Base-by-base conservation (phyloP, 129 eudicot genomes). In the Flaveria ramosissima region DNA sequence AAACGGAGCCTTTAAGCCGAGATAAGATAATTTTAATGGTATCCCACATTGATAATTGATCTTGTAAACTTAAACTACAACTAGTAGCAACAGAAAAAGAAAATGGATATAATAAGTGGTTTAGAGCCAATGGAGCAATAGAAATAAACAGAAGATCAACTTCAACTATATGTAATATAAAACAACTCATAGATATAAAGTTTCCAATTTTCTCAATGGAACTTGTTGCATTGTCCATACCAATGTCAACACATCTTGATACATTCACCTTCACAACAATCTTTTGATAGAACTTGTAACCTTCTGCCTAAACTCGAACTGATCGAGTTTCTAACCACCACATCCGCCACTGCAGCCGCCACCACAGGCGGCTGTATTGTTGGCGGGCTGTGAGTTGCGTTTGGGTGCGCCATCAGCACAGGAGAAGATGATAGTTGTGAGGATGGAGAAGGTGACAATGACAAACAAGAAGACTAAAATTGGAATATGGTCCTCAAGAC, bases 301-400 rank as follows among this genome's bases (percentile, higher is more conserved):
- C 77, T 39, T 50, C 14, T 15, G 15, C 21, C 62, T 41, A 43
- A 59, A 16, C 8, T 68, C 17, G 56, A 52, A 17, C 13, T 11
- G 2, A 11, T 23, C n/a, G 47, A 41, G 32, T 15, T 63, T 21
- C 57, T 19, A 70, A 27, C 62, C 82, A 10, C 82, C 82, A 46
- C 81, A 78, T 23, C 81, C 81, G 11, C 81, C 81, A 12, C 81
- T 26, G 9, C 82, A 69, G 11, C 70, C 71, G 1, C 69, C 81
- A 6, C 81, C 76, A 56, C 81, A 68, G 27, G 63, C 71, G 17
- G 82, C 23, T 5, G 77, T 64, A 9, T 78, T 69, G 82, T 78
- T 70, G 52, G 65, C 3, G 3, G 82, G 76, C 13, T 27, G 57
- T 5, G 82, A 78, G 43, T 70, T 36, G 27, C 41, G 26, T 46